These are phyloP conservation scores for Ogataea siamensis DNA, from an alignment of 805 yeast species.

Conservation along the genomic window DNA sequence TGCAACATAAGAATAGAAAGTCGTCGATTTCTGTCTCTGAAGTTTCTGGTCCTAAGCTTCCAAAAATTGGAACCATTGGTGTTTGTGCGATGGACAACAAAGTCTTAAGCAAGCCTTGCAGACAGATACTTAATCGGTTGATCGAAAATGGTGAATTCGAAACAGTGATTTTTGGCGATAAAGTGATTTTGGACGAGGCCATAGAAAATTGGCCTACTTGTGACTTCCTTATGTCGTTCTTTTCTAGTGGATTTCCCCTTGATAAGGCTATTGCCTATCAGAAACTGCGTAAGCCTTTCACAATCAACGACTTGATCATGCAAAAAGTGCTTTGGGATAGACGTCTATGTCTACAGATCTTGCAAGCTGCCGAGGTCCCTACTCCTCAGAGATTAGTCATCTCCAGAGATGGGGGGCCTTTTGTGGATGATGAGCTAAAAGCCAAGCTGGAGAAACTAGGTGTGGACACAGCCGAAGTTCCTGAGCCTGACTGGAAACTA, in stretches of 20 bases:
- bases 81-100: conserved; percentile 99
- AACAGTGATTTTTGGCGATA: conserved; percentile 95
- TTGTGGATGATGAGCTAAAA: conserved; percentile 64
- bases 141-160: conserved; percentile 95
- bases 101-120: conserved; percentile 92
- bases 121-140: conserved; percentile 82
- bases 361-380: conserved; percentile 81
- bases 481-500: conserved; percentile 86
- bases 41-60: conserved; percentile 48
- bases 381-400: conserved; percentile 88
- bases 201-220: conserved; percentile 99
- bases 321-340: conserved; percentile 98
- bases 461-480: conserved; percentile 44
- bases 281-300: conserved; percentile 82
- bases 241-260: conserved; percentile 93
- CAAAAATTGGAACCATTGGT: conserved; percentile 88
- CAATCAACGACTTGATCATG: conserved; percentile 83
- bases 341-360: conserved; percentile 73
- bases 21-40: conserved; percentile 39
- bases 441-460: conserved; percentile 61
- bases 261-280: conserved; percentile 93
- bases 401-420: conserved; percentile 96
- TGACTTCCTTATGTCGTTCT: conserved; percentile 89
- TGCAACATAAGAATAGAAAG: conserved; percentile 25
- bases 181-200: conserved; percentile 88